Conservation (phyloP, 2,329 filamentous ascomycete genomes). For the Verticillium tricorpus region DNA sequence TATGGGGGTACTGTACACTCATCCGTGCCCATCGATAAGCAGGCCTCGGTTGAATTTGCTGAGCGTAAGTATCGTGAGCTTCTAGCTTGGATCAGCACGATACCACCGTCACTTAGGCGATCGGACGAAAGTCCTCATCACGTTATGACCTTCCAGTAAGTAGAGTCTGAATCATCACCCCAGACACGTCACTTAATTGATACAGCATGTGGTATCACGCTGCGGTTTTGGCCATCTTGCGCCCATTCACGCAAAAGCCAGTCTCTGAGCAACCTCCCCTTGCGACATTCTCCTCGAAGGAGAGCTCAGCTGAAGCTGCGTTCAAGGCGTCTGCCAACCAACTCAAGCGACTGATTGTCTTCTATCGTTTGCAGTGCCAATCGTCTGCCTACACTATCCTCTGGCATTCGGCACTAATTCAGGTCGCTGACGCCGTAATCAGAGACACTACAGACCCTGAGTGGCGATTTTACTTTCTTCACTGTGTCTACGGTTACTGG, state of each 20-base stretch:
- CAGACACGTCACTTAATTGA: not conserved
- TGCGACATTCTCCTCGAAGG: conserved; percentile 24
- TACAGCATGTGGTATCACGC: conserved; percentile 34
- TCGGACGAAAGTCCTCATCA: conserved; percentile 24
- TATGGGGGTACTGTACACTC: conserved; percentile 9
- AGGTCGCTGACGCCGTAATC: conserved; percentile 32
- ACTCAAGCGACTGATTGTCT: conserved; percentile 30
- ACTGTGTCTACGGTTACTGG: conserved; percentile 34
- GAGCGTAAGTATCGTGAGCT: conserved; percentile 34
- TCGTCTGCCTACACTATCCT: conserved; percentile 30
- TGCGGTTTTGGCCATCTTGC: conserved; percentile 30
- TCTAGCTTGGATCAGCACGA: conserved; percentile 28
- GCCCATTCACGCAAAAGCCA: conserved; percentile 17
- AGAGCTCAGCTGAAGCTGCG: conserved; percentile 22
- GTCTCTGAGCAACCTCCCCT: conserved; percentile 9
- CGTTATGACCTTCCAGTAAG: conserved; percentile 31
- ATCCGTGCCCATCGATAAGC: conserved; percentile 3
- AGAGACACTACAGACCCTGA: conserved; percentile 20
- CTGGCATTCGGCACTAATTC: conserved; percentile 35
- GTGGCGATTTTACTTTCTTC: conserved; percentile 29
- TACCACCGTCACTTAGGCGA: conserved; percentile 21
- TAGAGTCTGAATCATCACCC: not conserved
- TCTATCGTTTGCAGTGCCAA: conserved; percentile 26
- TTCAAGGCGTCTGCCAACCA: conserved; percentile 30
- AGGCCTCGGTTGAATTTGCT: conserved; percentile 19